Conservation (phyloP, 208 protist genomes). For the Zelonia costaricensis region DNA sequence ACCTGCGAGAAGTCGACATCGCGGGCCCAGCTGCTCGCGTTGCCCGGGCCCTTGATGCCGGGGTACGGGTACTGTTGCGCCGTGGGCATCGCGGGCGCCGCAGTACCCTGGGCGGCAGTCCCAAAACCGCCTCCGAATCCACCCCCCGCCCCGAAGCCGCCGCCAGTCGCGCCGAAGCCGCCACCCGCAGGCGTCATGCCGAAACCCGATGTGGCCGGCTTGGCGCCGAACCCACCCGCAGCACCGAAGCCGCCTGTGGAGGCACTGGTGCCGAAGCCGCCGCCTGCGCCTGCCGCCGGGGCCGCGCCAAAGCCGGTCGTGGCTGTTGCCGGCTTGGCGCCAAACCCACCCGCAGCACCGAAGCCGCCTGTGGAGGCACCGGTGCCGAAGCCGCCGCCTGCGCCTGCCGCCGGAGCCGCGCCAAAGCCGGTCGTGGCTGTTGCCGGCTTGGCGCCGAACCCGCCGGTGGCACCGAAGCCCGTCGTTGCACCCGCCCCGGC, state of each 20-base stretch:
- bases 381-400: slow-evolving; percentile 19
- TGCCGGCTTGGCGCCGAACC: slow-evolving; percentile 11
- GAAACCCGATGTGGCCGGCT: slow-evolving; percentile 18
- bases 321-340: slow-evolving; percentile 6
- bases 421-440: slow-evolving; percentile 22
- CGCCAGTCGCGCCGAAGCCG: slow-evolving; percentile 15
- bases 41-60: slow-evolving; percentile 73
- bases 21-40: slow-evolving; percentile 53
- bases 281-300: slow-evolving; percentile 3
- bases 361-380: slow-evolving; percentile 24
- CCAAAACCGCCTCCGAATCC: slow-evolving; percentile 16
- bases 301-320: slow-evolving; percentile 24
- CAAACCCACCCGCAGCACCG: slow-evolving; percentile 17
- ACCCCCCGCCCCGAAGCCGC: slow-evolving; percentile 10
- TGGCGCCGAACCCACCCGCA: slow-evolving; percentile 37
- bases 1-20: slow-evolving; percentile 74
- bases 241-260: slow-evolving; percentile 22
- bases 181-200: slow-evolving; percentile 27
- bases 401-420: slow-evolving; percentile 4
- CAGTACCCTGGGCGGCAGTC: slow-evolving; percentile 1
- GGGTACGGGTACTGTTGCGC: slow-evolving; percentile 56
- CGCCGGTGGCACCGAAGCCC: too few species aligned
- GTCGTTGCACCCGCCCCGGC: slow-evolving; percentile 7
- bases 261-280: slow-evolving; percentile 20
- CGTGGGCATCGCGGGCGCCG: slow-evolving; percentile 12